Percentiles rank a stretch among this genome's conserved stretches.
Conservation (phyloP, 1,139 yeast genomes). For the Blastobotrys indianensis region DNA sequence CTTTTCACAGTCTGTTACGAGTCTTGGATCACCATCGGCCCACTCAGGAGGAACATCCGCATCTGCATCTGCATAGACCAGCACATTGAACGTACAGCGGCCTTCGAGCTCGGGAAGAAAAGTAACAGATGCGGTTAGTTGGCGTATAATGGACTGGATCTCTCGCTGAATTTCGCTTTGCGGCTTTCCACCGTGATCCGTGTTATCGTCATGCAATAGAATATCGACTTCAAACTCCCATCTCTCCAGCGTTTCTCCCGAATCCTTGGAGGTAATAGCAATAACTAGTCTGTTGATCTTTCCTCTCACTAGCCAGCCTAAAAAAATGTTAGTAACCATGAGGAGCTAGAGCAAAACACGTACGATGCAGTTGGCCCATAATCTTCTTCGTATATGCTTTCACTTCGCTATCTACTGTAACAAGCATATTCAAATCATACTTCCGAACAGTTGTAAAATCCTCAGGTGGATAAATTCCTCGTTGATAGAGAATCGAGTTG, state of each 20-base stretch:
- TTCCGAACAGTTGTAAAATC: slow-evolving; percentile 76
- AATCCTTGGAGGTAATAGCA: slow-evolving; percentile 61
- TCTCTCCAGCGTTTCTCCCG: slow-evolving; percentile 67
- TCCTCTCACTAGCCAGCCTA: slow-evolving; percentile 67
- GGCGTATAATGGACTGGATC: slow-evolving; percentile 80
- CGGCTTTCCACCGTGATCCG: slow-evolving; percentile 32
- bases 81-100: slow-evolving; percentile 74
- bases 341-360: too few relatives aligned
- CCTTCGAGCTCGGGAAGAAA: slow-evolving; percentile 71
- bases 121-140: slow-evolving; percentile 82
- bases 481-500: slow-evolving; percentile 74
- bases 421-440: slow-evolving; percentile 71
- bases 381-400: slow-evolving; percentile 61
- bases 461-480: slow-evolving; percentile 87
- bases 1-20: slow-evolving; percentile 52
- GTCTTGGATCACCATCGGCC: slow-evolving; percentile 70
- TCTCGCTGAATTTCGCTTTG: slow-evolving; percentile 59
- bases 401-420: slow-evolving; percentile 73
- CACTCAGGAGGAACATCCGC: slow-evolving; percentile 76
- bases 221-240: slow-evolving; percentile 78
- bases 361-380: slow-evolving; percentile 63
- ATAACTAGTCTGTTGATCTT: slow-evolving; percentile 64
- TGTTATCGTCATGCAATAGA: slow-evolving; percentile 21
- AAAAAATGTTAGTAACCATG: background rate
- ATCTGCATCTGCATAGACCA: slow-evolving; percentile 75